These are phyloP conservation scores for Lasiodiplodia theobromae DNA, from an alignment of 2,329 filamentous ascomycete genomes.

Conservation along the genomic window DNA sequence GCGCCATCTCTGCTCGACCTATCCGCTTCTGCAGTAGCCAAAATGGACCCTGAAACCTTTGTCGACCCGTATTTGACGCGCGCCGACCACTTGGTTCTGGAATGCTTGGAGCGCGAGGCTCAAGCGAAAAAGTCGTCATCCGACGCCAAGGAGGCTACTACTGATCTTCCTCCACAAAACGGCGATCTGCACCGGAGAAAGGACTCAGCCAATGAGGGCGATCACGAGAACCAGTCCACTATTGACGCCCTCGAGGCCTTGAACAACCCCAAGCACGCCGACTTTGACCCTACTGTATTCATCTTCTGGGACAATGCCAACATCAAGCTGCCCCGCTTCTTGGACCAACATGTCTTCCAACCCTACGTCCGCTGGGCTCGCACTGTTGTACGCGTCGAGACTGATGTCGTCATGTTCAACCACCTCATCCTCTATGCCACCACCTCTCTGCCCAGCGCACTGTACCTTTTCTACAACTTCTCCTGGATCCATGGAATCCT, in stretches of 20 bases:
- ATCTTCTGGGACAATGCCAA: constrained; percentile 59
- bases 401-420: constrained; percentile 80
- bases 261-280: constrained; percentile 56
- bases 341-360: constrained; percentile 61
- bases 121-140: not conserved
- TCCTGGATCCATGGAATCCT: constrained; percentile 70
- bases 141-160: constrained; percentile 3
- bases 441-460: constrained; percentile 73
- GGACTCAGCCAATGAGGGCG: constrained; percentile 10
- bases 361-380: constrained; percentile 67
- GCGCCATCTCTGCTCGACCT: not conserved
- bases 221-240: constrained; percentile 37
- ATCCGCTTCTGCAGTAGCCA: not conserved
- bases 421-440: constrained; percentile 75
- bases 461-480: constrained; percentile 71
- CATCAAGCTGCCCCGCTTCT: constrained; percentile 47
- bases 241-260: constrained; percentile 56
- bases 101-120: constrained; percentile 46
- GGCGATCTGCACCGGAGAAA: constrained; percentile 9
- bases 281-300: constrained; percentile 65
- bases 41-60: constrained; percentile 14
- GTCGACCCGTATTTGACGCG: constrained; percentile 46
- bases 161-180: constrained; percentile 15
- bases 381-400: constrained; percentile 67
- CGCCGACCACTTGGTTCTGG: constrained; percentile 49